Evolutionary conservation across 1,139 yeast species (phyloP), one percentile per base, ranked within the genome.

Genomic region (Taphrina pruni): DNA sequence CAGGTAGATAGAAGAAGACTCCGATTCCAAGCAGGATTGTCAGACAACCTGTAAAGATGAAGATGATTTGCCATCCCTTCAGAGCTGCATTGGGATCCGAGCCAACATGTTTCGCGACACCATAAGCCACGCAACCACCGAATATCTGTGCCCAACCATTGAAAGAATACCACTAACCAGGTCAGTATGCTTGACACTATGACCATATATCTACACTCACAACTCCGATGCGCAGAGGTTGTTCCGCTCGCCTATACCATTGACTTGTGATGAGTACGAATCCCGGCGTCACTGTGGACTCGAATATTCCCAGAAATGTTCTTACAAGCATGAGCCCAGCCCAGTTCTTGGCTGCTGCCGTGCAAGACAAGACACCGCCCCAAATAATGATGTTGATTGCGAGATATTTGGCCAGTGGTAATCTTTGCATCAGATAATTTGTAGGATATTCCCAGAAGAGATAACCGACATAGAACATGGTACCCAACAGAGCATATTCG

Each of bases 401-500:
- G 61, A 85, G 78, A 69, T 81, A 81, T 74, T 84, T 85, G 0
- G 85, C 86, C 8, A 86, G 80, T 5, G 89, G 88, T 55, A 80
- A 79, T 72, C 79, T 80, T 75, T 87, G 87, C 66, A 87, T 76
- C 35, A 86, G 74, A 73, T 80, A 82, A 70, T 84, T 82, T 21
- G 84, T 85, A 46, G 89, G 88, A 70, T 83, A 79, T 64, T 85
- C 85, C 74, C 85, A 85, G 54, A 83, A 78, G 70, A 84, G 73
- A 72, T 83, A 84, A 6, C 86, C 87, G 71, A 84, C 80, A 73
- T 84, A 83, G 75, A 87, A 87, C 62, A 64, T 64, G 26, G 90
- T 86, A n/a, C 87, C 85, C 66, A 85, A 78, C 84, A 89, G 86
- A 41, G 82, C 79, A 73, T 81, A 83, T 66, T 82, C 80, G 60